Percentiles rank a stretch among this genome's conserved stretches.
Conservation (phyloP, 495 filamentous ascomycete species). For the Rhypophila decipiens region DNA sequence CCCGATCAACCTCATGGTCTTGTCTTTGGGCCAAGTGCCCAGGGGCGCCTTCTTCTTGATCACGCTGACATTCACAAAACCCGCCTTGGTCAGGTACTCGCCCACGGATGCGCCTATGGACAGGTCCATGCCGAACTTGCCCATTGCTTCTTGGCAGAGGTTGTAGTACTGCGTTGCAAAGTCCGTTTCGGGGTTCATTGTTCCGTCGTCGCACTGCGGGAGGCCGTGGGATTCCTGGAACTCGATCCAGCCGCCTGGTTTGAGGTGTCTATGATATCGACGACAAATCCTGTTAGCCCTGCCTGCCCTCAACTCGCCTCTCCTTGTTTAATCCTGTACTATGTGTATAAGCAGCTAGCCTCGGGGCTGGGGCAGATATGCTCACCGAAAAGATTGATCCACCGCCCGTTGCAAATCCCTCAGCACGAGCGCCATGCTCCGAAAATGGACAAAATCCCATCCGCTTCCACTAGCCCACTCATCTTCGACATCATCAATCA, state of each 20-base stretch:
- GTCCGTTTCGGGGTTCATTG: conserved; percentile 21
- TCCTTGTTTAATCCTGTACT: too few species aligned
- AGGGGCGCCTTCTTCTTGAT: conserved; percentile 45
- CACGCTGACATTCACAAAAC: conserved; percentile 54
- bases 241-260: conserved; percentile 31
- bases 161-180: conserved; percentile 23
- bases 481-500: conserved; percentile 39
- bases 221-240: conserved; percentile 32
- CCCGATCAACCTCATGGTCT: conserved; percentile 50
- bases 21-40: conserved; percentile 51
- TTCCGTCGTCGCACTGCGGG: conserved; percentile 31
- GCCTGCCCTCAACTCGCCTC: too few species aligned
- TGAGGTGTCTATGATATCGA: conserved; percentile 15
- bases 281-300: neutral
- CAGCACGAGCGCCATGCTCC: conserved; percentile 22
- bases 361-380: neutral
- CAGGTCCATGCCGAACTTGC: conserved; percentile 32
- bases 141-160: conserved; percentile 21
- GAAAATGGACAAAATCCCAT: conserved; percentile 35
- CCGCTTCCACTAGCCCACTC: conserved; percentile 27
- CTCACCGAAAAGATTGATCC: conserved; percentile 25
- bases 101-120: conserved; percentile 37
- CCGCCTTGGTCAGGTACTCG: conserved; percentile 43
- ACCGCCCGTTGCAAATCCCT: conserved; percentile 16
- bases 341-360: too few species aligned